Percentiles rank a stretch among this genome's conserved stretches.
phyloP scores from a whole-genome alignment of 2,329 filamentous ascomycete species.

The Emericellopsis atlantica region DNA sequence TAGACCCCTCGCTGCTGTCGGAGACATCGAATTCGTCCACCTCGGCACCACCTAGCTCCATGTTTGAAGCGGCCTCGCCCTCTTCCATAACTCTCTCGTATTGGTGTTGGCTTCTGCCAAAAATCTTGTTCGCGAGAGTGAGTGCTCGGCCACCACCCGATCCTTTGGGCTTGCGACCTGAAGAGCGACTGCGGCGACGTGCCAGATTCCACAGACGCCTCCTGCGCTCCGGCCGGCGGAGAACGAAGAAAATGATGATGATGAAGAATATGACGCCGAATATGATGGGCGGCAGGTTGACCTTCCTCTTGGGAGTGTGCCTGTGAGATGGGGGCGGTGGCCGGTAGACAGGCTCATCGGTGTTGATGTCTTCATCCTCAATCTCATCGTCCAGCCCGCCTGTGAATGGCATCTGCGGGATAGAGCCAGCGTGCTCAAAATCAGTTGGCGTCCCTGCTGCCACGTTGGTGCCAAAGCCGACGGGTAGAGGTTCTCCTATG shows the following conservation, averaged over 20 bases:
- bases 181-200: conserved; percentile 11
- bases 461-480: conserved; percentile 88
- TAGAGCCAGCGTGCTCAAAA: conserved; percentile 71
- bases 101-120: conserved; percentile 40
- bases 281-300: conserved; percentile 20
- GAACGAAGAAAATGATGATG: conserved; percentile 51
- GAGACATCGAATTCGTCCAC: conserved; percentile 53
- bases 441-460: conserved; percentile 51
- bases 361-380: conserved; percentile 50
- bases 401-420: conserved; percentile 15
- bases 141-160: background rate
- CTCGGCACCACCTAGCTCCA: conserved; percentile 61
- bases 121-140: conserved; percentile 44
- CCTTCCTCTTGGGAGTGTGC: background rate
- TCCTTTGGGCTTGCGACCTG: conserved; percentile 27
- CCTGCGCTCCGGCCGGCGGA: conserved; percentile 69
- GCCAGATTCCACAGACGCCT: conserved; percentile 14
- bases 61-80: conserved; percentile 52
- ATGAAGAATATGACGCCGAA: conserved; percentile 65
- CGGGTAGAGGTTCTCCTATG: conserved; percentile 46
- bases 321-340: conserved; percentile 24
- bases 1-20: conserved; percentile 44
- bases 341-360: conserved; percentile 29
- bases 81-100: conserved; percentile 86
- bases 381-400: conserved; percentile 28